These are phyloP conservation scores for Wallacemonas sp. DNA, from an alignment of 208 protist genomes.

Conservation along the genomic window DNA sequence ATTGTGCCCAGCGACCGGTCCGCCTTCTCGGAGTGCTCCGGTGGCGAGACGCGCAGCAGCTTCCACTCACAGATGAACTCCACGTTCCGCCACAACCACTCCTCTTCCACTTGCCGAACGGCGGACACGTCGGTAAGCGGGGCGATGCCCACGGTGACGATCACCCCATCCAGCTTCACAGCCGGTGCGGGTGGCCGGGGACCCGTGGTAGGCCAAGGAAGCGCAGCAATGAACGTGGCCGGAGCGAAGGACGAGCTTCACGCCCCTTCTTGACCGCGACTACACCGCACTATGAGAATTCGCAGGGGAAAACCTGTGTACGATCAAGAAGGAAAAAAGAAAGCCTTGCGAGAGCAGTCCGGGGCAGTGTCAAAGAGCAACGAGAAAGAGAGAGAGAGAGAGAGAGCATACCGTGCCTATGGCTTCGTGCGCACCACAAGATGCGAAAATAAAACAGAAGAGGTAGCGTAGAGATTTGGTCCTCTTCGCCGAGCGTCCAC, in stretches of 20 bases:
- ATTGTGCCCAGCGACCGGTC: slow-evolving; percentile 67
- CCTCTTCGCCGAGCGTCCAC: too few species aligned
- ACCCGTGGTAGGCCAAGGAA: not conserved
- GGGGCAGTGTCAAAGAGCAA: not conserved
- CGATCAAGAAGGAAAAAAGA: not conserved
- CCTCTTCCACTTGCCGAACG: slow-evolving; percentile 39
- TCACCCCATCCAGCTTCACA: slow-evolving; percentile 2
- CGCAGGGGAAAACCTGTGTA: not conserved
- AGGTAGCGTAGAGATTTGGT: too few species aligned
- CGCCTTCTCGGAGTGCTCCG: slow-evolving; percentile 86
- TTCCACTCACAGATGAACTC: slow-evolving; percentile 39
- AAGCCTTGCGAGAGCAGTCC: too few species aligned
- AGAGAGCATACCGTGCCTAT: too few species aligned
- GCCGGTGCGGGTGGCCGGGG: not conserved
- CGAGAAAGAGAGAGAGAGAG: slow-evolving; percentile 3
- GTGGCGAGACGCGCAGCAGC: slow-evolving; percentile 71
- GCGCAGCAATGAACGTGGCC: not conserved
- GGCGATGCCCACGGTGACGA: not conserved
- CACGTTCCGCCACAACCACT: slow-evolving; percentile 29
- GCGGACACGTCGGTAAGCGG: slow-evolving; percentile 44
- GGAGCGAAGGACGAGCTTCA: slow-evolving; percentile 6
- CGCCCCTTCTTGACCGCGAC: not conserved
- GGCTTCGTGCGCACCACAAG: too few species aligned
- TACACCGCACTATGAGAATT: not conserved
- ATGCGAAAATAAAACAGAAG: not conserved